Conservation (phyloP, 257 asterid species). For the Lavandula angustifolia region DNA sequence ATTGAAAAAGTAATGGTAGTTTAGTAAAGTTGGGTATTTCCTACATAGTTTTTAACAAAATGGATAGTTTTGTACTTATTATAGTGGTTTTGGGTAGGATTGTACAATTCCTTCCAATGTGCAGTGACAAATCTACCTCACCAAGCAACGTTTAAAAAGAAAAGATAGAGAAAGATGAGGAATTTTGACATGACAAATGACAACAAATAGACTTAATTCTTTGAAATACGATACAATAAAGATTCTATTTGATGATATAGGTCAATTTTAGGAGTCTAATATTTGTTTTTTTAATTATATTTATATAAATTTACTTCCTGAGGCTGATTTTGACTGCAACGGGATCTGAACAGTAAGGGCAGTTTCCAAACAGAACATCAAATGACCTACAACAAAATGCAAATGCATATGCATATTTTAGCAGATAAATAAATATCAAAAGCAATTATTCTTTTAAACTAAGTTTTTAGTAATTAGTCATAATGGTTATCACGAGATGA, state of each 20-base stretch:
- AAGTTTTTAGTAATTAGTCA: neutral
- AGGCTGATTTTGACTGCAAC: conserved; percentile 58
- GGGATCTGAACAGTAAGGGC: conserved; percentile 78
- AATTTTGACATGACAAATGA: neutral
- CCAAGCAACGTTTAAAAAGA: neutral
- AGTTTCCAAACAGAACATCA: conserved; percentile 63
- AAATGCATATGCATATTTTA: neutral
- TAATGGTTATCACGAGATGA: conserved; percentile 2
- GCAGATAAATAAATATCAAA: neutral
- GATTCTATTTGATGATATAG: too few relatives aligned
- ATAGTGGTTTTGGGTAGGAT: neutral
- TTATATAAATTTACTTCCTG: conserved; percentile 30
- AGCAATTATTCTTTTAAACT: neutral
- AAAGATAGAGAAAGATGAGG: neutral
- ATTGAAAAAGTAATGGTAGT: too few relatives aligned
- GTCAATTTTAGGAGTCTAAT: too few relatives aligned
- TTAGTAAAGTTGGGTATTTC: too few relatives aligned
- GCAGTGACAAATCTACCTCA: neutral
- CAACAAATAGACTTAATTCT: neutral
- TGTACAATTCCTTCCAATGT: neutral
- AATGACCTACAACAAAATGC: conserved; percentile 49
- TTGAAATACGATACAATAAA: too few relatives aligned
- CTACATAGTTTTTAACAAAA: too few relatives aligned
- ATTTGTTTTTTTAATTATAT: too few relatives aligned
- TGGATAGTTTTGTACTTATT: too few relatives aligned